phyloP scores from a whole-genome alignment of 345 rosid species.

The Clarkia xantiana region DNA sequence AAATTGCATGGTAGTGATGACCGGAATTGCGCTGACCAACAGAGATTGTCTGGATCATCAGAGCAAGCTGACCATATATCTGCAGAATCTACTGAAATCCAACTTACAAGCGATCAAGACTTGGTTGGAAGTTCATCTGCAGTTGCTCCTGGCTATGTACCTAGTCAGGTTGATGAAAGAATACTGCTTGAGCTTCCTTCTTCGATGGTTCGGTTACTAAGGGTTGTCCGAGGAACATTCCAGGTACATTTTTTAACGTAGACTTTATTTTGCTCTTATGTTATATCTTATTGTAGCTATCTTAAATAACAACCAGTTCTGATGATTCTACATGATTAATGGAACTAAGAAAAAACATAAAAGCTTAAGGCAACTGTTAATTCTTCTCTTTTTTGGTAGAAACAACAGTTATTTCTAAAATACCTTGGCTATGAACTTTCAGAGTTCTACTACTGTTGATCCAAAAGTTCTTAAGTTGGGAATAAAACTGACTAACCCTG shows the following conservation, averaged over 20 bases:
- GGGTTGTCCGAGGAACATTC: slow-evolving; percentile 78
- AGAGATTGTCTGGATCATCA: slow-evolving; percentile 27
- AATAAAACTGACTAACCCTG: too few species aligned
- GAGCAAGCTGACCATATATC: slow-evolving; percentile 37
- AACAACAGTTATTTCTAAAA: too few species aligned
- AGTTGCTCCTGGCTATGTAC: slow-evolving; percentile 73
- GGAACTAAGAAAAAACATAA: too few species aligned
- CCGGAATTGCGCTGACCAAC: slow-evolving; percentile 25
- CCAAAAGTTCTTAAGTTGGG: too few species aligned
- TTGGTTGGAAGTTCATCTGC: slow-evolving; percentile 38
- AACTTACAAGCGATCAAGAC: slow-evolving; percentile 34
- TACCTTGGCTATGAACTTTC: too few species aligned
- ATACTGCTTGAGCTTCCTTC: slow-evolving; percentile 84
- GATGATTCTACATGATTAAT: neutral
- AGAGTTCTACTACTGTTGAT: too few species aligned
- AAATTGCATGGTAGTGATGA: slow-evolving; percentile 36
- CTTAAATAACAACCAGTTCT: neutral
- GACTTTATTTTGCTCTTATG: neutral
- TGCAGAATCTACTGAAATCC: slow-evolving; percentile 33
- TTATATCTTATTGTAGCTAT: neutral
- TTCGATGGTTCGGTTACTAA: slow-evolving; percentile 86
- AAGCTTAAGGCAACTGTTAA: too few species aligned
- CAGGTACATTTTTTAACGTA: slow-evolving; percentile 41
- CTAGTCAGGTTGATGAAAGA: slow-evolving; percentile 81
- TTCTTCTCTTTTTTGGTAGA: too few species aligned